Base-by-base conservation (phyloP, 2,329 filamentous ascomycete species). In the Cladosporium sp. region DNA sequence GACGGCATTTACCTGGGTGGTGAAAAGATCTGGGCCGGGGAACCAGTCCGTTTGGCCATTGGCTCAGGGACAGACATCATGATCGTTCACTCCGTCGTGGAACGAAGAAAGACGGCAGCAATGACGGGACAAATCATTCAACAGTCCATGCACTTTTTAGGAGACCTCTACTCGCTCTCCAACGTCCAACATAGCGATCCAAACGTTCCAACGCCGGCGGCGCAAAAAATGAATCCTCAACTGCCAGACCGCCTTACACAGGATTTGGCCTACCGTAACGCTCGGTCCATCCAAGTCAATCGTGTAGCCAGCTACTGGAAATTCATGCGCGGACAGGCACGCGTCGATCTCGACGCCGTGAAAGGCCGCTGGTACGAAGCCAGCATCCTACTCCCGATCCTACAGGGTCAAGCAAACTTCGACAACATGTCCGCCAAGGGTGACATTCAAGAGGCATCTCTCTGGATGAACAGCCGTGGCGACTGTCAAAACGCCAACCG, bases 361-460 rank as follows among this genome's bases (percentile, higher is more conserved):
- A 80, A 80, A 60, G 80, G 80, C 7, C 73, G 80, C 8, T 83
- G 80, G 80, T 83, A 83, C 61, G 80, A 83, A 62, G 75, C 76
- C 2, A 73, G 69, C 37, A 62, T 76, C 1, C 66, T 82, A 3
- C 71, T 80, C 19, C 70, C 70, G 3, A 65, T 72, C 29, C 61
- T 73, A 2, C 60, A 67, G 34, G 52, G 51, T n/a, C 58, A 60
- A 12, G 55, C 60, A 19, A 54, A 57, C 15, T 52, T 41, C 38
- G 37, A 52, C 3, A n/a, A 17, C 13, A 41, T 47, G 37, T 49
- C 54, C 19, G 51, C 58, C 1, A 58, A 59, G 27, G 68, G 68
- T 18, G 64, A 68, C 11, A 57, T 68, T 2, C 54, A 55, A 20
- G 68, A 70, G 51, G 64, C 64, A 3, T 57, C 61, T 1, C 51